Percentiles rank a stretch among this genome's conserved stretches.
Conservation (phyloP, 2,329 filamentous ascomycete genomes). For the Diaporthe caulivora region DNA sequence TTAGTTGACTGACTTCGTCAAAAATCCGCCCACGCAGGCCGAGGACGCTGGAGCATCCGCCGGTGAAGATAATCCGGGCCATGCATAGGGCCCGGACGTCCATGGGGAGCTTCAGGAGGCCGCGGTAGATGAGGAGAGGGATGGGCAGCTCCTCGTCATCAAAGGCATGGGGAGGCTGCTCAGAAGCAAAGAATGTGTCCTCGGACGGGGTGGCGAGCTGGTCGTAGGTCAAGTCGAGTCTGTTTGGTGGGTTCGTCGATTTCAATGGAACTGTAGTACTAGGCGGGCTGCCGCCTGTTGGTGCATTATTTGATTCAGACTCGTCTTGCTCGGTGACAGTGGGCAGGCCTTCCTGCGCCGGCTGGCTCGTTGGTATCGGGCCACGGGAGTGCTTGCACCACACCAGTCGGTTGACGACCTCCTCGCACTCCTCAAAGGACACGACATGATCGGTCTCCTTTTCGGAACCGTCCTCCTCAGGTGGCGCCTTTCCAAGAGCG, state of each 20-base stretch:
- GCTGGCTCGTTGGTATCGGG: slow-evolving; percentile 2
- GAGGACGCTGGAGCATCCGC: slow-evolving; percentile 82
- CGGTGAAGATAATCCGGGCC: slow-evolving; percentile 88
- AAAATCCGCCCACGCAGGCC: slow-evolving; percentile 84
- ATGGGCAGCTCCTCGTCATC: slow-evolving; percentile 91
- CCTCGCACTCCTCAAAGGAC: slow-evolving; percentile 85
- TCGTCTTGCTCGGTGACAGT: slow-evolving; percentile 72
- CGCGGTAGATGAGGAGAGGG: slow-evolving; percentile 80
- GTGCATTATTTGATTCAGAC: slow-evolving; percentile 47
- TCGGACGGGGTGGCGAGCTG: slow-evolving; percentile 82
- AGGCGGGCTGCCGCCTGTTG: slow-evolving; percentile 42
- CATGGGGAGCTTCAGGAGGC: slow-evolving; percentile 80
- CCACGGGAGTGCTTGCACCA: slow-evolving; percentile 74
- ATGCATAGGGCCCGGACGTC: slow-evolving; percentile 90
- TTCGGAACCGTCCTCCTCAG: slow-evolving; percentile 43
- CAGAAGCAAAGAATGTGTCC: slow-evolving; percentile 75
- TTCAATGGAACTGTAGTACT: slow-evolving; percentile 59
- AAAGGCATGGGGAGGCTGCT: slow-evolving; percentile 66
- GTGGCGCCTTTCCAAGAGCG: slow-evolving; percentile 46
- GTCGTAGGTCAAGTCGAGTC: slow-evolving; percentile 76
- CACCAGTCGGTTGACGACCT: slow-evolving; percentile 78
- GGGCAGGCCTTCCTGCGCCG: slow-evolving; percentile 52
- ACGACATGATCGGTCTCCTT: slow-evolving; percentile 55
- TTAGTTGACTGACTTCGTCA: slow-evolving; percentile 77
- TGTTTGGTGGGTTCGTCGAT: slow-evolving; percentile 63